Evolutionary conservation across 176 grass and related monocot genomes (phyloP).

Genomic region (Juncus effusus): DNA sequence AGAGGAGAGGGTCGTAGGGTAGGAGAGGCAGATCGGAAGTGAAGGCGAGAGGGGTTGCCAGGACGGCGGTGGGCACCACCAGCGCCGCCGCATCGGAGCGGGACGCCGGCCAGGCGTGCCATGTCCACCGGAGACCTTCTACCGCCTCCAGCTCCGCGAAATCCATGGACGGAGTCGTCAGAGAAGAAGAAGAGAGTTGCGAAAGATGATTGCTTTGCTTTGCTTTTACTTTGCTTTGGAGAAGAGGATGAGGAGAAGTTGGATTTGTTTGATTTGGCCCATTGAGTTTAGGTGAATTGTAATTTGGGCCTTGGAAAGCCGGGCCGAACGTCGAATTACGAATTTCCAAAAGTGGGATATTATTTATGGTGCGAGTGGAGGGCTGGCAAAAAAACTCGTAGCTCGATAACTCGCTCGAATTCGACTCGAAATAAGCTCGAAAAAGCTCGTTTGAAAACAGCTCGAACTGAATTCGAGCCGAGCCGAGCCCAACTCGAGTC

Average conservation of each 20-base stretch:
- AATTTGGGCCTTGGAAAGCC: too few species aligned
- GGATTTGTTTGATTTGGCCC: background rate
- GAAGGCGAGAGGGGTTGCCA: slow-evolving; percentile 72
- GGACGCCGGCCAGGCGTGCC: slow-evolving; percentile 75
- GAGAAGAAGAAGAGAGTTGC: slow-evolving; percentile 3
- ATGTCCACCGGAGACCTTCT: slow-evolving; percentile 93
- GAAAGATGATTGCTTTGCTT: background rate
- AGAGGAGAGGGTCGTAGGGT: slow-evolving; percentile 68
- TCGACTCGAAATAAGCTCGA: too few species aligned
- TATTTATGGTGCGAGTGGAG: too few species aligned
- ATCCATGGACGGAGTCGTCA: slow-evolving; percentile 54
- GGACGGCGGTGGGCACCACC: slow-evolving; percentile 76
- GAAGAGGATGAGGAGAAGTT: background rate
- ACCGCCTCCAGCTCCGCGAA: slow-evolving; percentile 96
- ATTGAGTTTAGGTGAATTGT: background rate
- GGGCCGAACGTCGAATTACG: too few species aligned
- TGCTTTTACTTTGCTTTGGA: background rate
- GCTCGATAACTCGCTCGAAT: too few species aligned
- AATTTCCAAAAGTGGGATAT: too few species aligned
- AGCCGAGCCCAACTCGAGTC: too few species aligned
- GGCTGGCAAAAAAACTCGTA: too few species aligned
- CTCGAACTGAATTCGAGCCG: too few species aligned
- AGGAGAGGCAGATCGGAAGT: slow-evolving; percentile 71
- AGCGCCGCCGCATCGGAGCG: slow-evolving; percentile 67
- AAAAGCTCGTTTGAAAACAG: too few species aligned